Evolutionary conservation across 805 yeast genomes (phyloP), one percentile per base, ranked within the genome.

Genomic region (Metschnikowia drakensbergensis): DNA sequence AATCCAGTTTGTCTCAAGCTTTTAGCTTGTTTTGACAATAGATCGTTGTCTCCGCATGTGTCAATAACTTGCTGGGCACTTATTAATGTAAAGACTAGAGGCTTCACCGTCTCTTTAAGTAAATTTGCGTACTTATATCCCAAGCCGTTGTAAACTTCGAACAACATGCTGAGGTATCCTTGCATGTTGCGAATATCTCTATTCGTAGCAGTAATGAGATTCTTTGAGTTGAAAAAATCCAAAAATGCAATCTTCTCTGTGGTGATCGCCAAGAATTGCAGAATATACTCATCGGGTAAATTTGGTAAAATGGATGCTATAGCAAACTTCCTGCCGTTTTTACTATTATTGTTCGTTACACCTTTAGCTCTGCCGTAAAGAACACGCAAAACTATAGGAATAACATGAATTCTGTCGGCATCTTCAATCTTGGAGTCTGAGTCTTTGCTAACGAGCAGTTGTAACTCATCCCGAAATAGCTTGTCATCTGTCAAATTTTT

Each of bases 301-400:
- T 74, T 81, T 4, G 87, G 84, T 42, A 88, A 65, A 5, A 82
- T 70, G 23, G 83, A 74, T 9, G 88, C 72, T 6, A 88, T 84
- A 6, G 94, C 88, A 57, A 74, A 76, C 53, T 88, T 86, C 54
- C 86, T 77, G 30, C 90, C 83, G 47, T 80, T 77, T 60, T 87
- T 87, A 28, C 83, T 78, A 50, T 88, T 89, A 62, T 86, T 83
- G 47, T 74, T 77, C 4, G 83, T 74, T 1, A 84, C 77, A 8
- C 75, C 75, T 65, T 88, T 95, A 6, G 90, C 88, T 49, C 96
- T 77, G 6, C 98, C 98, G 65, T 84, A 92, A 22, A 94, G 69
- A 26, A 94, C 84, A 55, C 97, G 71, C 42, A 90, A 62, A 3
- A 90, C 76, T 29, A 87, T 59, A 1, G 95, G 94, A 79, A 89